Evolutionary conservation across 2,329 filamentous ascomycete genomes (phyloP).

Genomic region (Fusarium devonianum): DNA sequence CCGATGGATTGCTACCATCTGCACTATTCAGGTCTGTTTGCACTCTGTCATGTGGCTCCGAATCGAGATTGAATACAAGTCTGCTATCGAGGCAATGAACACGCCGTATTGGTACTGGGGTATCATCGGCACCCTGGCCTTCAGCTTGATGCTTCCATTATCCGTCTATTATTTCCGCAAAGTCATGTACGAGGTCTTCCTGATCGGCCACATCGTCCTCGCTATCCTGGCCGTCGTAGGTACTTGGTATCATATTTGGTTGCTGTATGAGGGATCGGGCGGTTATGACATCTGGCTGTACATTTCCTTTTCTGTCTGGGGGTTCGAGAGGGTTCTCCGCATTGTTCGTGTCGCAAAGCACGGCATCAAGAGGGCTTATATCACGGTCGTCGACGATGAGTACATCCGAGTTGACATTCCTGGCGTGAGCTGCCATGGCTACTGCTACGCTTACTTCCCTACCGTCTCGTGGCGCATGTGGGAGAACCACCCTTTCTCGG

Average conservation of each 20-base stretch:
- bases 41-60: conserved; percentile 55
- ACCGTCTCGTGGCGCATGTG: conserved; percentile 44
- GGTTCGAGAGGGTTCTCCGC: conserved; percentile 40
- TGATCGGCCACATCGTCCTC: conserved; percentile 52
- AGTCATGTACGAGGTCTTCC: conserved; percentile 53
- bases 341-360: conserved; percentile 26
- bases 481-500: conserved; percentile 47
- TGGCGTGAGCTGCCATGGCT: conserved; percentile 32
- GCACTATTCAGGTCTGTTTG: conserved; percentile 33
- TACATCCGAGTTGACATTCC: conserved; percentile 44
- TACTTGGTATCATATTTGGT: conserved; percentile 52
- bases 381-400: conserved; percentile 41
- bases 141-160: conserved; percentile 43
- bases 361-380: conserved; percentile 41
- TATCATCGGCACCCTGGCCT: conserved; percentile 48
- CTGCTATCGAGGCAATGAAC: too few species aligned
- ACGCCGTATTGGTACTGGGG: conserved; percentile 56
- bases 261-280: conserved; percentile 47
- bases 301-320: conserved; percentile 42
- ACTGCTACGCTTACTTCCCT: conserved; percentile 45
- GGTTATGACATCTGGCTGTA: conserved; percentile 51
- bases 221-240: conserved; percentile 52
- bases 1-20: conserved; percentile 56
- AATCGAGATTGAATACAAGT: conserved; percentile 38
- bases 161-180: conserved; percentile 49